Conservation (phyloP, 2,329 filamentous ascomycete species). For the Pseudocercospora eumusae region DNA sequence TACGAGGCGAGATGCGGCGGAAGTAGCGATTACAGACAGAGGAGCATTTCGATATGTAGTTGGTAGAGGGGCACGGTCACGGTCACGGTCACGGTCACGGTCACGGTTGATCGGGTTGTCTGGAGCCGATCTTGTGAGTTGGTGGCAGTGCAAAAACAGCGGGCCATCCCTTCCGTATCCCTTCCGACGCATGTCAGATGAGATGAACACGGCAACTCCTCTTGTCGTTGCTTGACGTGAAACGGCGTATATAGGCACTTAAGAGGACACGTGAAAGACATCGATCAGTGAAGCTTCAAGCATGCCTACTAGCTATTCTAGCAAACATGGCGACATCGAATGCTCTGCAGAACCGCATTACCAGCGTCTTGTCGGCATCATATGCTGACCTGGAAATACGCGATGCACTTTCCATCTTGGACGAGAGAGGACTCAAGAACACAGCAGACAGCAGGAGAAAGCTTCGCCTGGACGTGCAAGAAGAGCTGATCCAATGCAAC, state of each 20-base stretch:
- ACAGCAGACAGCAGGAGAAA: slow-evolving; percentile 76
- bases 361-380: slow-evolving; percentile 82
- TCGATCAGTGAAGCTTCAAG: too few relatives aligned
- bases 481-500: slow-evolving; percentile 91
- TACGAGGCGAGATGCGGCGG: neutral
- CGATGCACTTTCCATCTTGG: slow-evolving; percentile 76
- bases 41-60: neutral
- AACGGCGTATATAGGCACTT: too few relatives aligned
- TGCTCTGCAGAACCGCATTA: slow-evolving; percentile 78
- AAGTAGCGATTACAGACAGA: neutral
- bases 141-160: neutral
- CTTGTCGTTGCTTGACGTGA: neutral
- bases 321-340: slow-evolving; percentile 47
- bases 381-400: slow-evolving; percentile 92
- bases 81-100: neutral
- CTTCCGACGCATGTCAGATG: neutral
- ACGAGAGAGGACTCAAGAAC: slow-evolving; percentile 70
- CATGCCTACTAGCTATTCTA: too few relatives aligned
- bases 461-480: slow-evolving; percentile 79
- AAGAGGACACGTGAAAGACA: neutral
- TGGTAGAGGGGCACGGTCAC: neutral
- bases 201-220: neutral
- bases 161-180: too few relatives aligned
- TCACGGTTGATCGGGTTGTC: neutral
- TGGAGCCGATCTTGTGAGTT: neutral